phyloP scores from a whole-genome alignment of 176 grass and related monocot genomes.

The Cymbopogon citratus region DNA sequence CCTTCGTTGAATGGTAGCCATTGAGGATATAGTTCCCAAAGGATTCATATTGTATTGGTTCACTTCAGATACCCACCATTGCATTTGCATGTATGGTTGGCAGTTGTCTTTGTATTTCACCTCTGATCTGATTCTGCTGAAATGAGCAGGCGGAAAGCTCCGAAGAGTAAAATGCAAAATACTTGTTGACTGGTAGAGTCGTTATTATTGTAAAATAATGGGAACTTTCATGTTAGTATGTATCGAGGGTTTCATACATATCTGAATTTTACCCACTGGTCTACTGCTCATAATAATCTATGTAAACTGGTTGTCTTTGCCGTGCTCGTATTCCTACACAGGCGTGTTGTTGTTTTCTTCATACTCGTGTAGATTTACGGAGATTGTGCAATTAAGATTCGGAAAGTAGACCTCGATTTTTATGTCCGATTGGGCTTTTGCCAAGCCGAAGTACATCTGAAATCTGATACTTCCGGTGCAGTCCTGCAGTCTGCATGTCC shows the following conservation, averaged over 20 bases:
- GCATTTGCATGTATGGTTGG: background rate
- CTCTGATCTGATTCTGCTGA: background rate
- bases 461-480: too few species aligned
- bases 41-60: background rate
- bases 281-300: background rate
- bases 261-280: too few species aligned
- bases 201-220: background rate
- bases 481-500: too few species aligned
- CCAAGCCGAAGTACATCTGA: too few species aligned
- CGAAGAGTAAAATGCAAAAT: background rate
- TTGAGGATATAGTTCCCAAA: constrained; percentile 14
- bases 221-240: background rate
- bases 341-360: background rate
- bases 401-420: background rate
- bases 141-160: background rate
- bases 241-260: too few species aligned
- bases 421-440: background rate
- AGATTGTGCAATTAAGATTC: background rate
- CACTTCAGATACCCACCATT: background rate
- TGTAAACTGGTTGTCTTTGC: background rate
- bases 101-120: background rate
- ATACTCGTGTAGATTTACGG: background rate
- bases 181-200: too few species aligned
- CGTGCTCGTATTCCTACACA: background rate
- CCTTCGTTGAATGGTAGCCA: background rate